Percentiles rank a stretch among this genome's conserved stretches.
phyloP scores from a whole-genome alignment of 345 rosid species.

The Camelina sativa region DNA sequence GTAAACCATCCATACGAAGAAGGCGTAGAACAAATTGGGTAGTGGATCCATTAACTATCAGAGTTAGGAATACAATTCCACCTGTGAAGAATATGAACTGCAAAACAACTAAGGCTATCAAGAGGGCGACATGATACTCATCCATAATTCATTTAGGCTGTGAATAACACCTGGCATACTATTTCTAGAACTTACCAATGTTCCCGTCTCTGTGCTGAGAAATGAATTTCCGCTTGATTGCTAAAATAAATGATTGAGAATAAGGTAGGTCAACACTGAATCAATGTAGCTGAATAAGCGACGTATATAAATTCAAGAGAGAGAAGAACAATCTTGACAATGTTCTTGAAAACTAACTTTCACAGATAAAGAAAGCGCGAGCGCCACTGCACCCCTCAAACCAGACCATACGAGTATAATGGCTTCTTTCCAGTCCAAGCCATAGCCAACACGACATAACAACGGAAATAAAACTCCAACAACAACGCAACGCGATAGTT shows the following conservation, averaged over 20 bases:
- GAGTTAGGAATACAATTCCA: slow-evolving; percentile 93
- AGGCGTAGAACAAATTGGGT: slow-evolving; percentile 80
- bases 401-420: slow-evolving; percentile 88
- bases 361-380: slow-evolving; percentile 85
- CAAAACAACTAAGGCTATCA: slow-evolving; percentile 29
- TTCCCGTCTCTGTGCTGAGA: slow-evolving; percentile 71
- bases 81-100: slow-evolving; percentile 98
- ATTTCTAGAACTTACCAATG: slow-evolving; percentile 60
- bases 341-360: slow-evolving; percentile 63
- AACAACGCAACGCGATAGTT: slow-evolving; percentile 69
- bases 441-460: slow-evolving; percentile 76
- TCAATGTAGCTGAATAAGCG: slow-evolving; percentile 1
- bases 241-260: slow-evolving; percentile 46
- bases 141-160: slow-evolving; percentile 25
- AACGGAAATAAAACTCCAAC: slow-evolving; percentile 71
- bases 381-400: slow-evolving; percentile 92
- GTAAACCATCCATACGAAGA: slow-evolving; percentile 72
- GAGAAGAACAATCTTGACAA: slow-evolving; percentile 3
- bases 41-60: slow-evolving; percentile 88
- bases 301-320: slow-evolving; percentile 2
- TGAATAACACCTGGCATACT: background rate
- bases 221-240: slow-evolving; percentile 60
- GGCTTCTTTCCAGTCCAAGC: slow-evolving; percentile 95
- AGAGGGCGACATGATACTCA: slow-evolving; percentile 8
- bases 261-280: slow-evolving; percentile 19